Base-by-base conservation (phyloP, 768 basidiomycete genomes). In the Lentinula lateritia region DNA sequence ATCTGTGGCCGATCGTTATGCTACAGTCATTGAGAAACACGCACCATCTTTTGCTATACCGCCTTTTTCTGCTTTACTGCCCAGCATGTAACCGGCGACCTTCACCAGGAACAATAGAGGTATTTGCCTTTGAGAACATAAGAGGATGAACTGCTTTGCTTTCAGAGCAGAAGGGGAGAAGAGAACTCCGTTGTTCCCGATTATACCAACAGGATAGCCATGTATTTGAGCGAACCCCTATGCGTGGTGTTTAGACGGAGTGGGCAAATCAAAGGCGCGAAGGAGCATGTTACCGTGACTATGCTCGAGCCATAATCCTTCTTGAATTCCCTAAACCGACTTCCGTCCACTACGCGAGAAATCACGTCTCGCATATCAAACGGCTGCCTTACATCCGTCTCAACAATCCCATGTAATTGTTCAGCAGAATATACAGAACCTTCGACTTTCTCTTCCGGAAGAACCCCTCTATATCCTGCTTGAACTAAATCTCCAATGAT, bases 1-100 rank as follows among this genome's bases (percentile, higher is more conserved):
- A 34, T 9, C 36, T 4, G 20, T 43, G 61, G 56, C 36, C 12
- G 53, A 61, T 15, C 38, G 10, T 46, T 2, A 58, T 46, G 7
- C 41, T 3, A n/a, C 36, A 28, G 28, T 28, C 28, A 28, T 18
- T 7, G 55, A 41, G 15, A 23, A 5, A 3, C 15, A 61, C 61
- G 35, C 20, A 76, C 92, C 92, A 69, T 97, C 93, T 74, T 95
- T 95, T 5, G 94, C 94, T 65, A 98, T 98, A 0, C 95, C 95
- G 2, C 93, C 94, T 66, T 83, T 84, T 75, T 98, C 95, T 18
- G 95, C 95, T 65, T 95, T 95, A 5, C 92, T 94, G 5, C 95
- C 95, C 3, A 98, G 95, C 95, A 97, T 98, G 68, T 97, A 98
- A 10, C 92, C 88, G 2, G 93, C 93, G n/a, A 97, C 92, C 68